Conservation (phyloP, 225 moss, liverwort and hornwort species). For the Physcomitrium patens region DNA sequence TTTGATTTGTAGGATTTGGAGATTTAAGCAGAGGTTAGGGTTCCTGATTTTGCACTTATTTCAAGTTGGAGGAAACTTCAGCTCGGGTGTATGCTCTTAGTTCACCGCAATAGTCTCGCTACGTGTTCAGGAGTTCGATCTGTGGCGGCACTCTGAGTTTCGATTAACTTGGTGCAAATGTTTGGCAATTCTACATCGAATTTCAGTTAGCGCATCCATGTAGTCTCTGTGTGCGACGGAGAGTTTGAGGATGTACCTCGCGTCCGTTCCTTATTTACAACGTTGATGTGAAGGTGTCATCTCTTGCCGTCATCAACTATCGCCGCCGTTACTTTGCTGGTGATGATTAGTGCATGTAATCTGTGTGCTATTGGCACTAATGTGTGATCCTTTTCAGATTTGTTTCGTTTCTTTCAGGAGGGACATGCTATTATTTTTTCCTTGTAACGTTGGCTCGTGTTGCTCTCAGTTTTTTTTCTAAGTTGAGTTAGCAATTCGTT, state of each 20-base stretch:
- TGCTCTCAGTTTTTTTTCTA: neutral
- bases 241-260: neutral
- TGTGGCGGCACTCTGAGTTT: neutral
- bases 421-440: neutral
- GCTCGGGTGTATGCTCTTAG: neutral
- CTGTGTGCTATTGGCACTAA: neutral
- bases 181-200: neutral
- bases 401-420: neutral
- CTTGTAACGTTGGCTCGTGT: neutral
- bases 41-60: too few species aligned
- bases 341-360: neutral
- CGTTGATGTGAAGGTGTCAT: neutral
- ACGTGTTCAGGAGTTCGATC: too few species aligned
- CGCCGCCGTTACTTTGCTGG: neutral
- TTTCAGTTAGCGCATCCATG: neutral
- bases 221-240: neutral
- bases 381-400: neutral
- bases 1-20: conserved; percentile 4
- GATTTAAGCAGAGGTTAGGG: neutral
- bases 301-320: too few species aligned
- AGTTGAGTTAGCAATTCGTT: neutral
- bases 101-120: neutral
- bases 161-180: neutral
- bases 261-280: neutral
- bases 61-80: neutral